These are phyloP conservation scores for Zygoascus flipseniorum DNA, from an alignment of 805 yeast species.

Conservation along the genomic window DNA sequence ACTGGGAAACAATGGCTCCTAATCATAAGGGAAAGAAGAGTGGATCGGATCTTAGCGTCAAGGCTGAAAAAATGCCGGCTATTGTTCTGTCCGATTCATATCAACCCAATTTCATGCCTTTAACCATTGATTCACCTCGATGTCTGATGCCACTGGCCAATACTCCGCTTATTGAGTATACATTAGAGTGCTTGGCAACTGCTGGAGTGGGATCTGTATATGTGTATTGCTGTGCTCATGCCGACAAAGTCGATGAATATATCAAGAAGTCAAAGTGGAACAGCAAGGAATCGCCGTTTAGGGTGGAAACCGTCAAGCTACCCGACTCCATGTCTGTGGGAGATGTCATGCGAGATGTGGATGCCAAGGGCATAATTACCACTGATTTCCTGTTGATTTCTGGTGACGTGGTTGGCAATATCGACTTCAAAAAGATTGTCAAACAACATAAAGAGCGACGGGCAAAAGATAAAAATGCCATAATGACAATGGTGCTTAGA, in stretches of 20 bases:
- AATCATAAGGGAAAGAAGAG: conserved; percentile 12
- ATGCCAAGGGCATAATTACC: conserved; percentile 77
- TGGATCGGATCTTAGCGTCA: conserved; percentile 2
- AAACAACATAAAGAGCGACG: conserved; percentile 66
- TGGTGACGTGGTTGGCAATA: conserved; percentile 93
- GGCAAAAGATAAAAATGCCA: conserved; percentile 74
- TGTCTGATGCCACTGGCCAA: conserved; percentile 89
- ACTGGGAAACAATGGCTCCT: conserved; percentile 8
- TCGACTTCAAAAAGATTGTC: conserved; percentile 68
- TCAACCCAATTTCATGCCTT: conserved; percentile 86
- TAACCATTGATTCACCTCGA: conserved; percentile 77
- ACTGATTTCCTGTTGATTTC: conserved; percentile 86
- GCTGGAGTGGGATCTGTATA: conserved; percentile 87
- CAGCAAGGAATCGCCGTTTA: conserved; percentile 61
- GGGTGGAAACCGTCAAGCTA: conserved; percentile 67
- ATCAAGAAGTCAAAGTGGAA: conserved; percentile 44
- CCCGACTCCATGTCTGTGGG: conserved; percentile 89
- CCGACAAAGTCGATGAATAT: conserved; percentile 77
- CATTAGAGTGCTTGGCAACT: conserved; percentile 85
- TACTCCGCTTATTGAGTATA: conserved; percentile 89
- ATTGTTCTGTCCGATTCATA: conserved; percentile 91
- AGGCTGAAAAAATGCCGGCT: conserved; percentile 60
- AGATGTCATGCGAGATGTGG: conserved; percentile 94
- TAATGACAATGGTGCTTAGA: conserved; percentile 87
- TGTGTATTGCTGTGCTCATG: conserved; percentile 83